Base-by-base conservation (phyloP, 495 filamentous ascomycete genomes). In the Xylaria palmicola region DNA sequence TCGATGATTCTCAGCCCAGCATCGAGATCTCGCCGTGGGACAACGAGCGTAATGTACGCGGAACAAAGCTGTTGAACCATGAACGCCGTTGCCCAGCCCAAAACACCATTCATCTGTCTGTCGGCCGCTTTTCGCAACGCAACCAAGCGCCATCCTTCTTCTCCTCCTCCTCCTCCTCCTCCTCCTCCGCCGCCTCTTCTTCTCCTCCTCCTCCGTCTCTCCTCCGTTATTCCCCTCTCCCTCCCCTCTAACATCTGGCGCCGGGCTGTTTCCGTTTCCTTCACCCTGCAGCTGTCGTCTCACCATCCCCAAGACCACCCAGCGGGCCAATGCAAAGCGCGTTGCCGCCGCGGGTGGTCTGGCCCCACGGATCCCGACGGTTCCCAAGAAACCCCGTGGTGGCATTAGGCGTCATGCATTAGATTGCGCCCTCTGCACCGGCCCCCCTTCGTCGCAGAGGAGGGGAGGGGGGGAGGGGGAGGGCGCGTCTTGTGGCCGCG, bases 181-280 rank as follows among this genome's bases (percentile, higher is more conserved):
- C n/a, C n/a, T n/a, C n/a, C n/a, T n/a, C n/a, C n/a, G n/a, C n/a
- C n/a, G n/a, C n/a, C n/a, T n/a, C n/a, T n/a, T n/a, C n/a, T n/a
- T n/a, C n/a, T n/a, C n/a, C n/a, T n/a, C n/a, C n/a, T n/a, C n/a
- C n/a, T n/a, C n/a, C n/a, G n/a, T n/a, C n/a, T n/a, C n/a, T n/a
- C n/a, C n/a, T n/a, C n/a, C n/a, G n/a, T n/a, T n/a, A n/a, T n/a
- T n/a, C n/a, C 32, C 50, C 19, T 53, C 20, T 20, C 19, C 32
- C 50, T 37, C 32, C 50, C 32, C n/a, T n/a, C n/a, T n/a, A n/a
- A 29, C 44, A 58, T 49, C 56, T 30, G 32, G 44, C 15, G 13
- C 44, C 37, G 30, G 41, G 29, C 51, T 29, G 32, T 60, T 60
- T 60, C 49, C 24, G n/a, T 52, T 60, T 60, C 39, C 36, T 54